Evolutionary conservation across 2,329 filamentous ascomycete genomes (phyloP).

Genomic region (Ceratocystis smalleyi): DNA sequence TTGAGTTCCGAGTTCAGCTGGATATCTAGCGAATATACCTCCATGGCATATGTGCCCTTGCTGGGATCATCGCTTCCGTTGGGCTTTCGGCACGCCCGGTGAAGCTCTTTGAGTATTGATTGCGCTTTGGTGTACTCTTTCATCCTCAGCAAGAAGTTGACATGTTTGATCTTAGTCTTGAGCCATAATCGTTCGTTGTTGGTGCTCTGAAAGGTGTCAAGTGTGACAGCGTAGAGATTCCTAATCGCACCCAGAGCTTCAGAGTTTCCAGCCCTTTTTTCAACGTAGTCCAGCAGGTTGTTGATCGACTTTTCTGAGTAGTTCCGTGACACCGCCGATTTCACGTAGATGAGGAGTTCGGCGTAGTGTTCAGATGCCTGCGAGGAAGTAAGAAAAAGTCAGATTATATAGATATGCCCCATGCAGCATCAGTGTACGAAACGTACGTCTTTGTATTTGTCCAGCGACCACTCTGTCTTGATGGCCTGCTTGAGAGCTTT

Average conservation of each 20-base stretch:
- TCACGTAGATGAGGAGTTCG: slow-evolving; percentile 93
- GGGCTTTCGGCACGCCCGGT: slow-evolving; percentile 71
- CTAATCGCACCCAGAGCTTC: slow-evolving; percentile 71
- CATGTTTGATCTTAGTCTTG: slow-evolving; percentile 95
- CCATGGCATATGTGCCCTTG: slow-evolving; percentile 90
- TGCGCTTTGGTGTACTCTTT: slow-evolving; percentile 71
- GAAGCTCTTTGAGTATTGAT: slow-evolving; percentile 74
- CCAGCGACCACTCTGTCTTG: slow-evolving; percentile 89
- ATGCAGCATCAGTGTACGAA: background rate
- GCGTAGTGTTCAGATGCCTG: slow-evolving; percentile 84
- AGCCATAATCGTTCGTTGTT: slow-evolving; percentile 96
- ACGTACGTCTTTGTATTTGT: slow-evolving; percentile 62
- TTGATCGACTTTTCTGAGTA: slow-evolving; percentile 99
- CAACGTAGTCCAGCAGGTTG: slow-evolving; percentile 96
- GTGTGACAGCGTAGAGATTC: slow-evolving; percentile 82
- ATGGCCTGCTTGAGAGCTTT: slow-evolving; percentile 97
- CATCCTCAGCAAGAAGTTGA: slow-evolving; percentile 76
- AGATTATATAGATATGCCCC: background rate
- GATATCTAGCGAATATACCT: slow-evolving; percentile 93
- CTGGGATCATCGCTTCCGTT: slow-evolving; percentile 82
- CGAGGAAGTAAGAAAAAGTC: background rate
- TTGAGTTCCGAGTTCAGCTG: slow-evolving; percentile 96
- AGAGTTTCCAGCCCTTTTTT: slow-evolving; percentile 62
- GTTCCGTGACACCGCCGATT: slow-evolving; percentile 89
- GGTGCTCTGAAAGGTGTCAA: slow-evolving; percentile 88